Percentiles rank a stretch among this genome's conserved stretches.
Evolutionary conservation across 108 stramenopile species (phyloP).

Genomic region (Skeletonema marinoi): DNA sequence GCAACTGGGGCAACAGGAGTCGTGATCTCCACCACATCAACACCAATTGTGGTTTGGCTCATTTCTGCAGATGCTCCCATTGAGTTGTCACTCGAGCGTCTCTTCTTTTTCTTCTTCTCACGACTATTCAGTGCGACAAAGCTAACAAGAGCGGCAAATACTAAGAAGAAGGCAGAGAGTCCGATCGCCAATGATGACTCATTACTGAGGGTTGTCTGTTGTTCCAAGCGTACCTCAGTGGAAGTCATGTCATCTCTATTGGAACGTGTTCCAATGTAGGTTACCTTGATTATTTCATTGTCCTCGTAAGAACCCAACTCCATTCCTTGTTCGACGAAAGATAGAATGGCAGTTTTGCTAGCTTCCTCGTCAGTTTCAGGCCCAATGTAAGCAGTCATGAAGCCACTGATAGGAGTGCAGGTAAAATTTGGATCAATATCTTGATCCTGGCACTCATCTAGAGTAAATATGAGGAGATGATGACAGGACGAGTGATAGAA

Average conservation of each 20-base stretch:
- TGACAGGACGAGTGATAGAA: background rate
- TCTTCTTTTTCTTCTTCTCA: background rate
- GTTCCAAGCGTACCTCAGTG: background rate
- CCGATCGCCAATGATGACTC: background rate
- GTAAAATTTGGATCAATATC: background rate
- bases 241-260: background rate
- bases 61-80: background rate
- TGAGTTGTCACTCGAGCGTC: background rate
- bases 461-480: background rate
- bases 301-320: background rate
- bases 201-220: background rate
- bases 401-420: slow-evolving; percentile 13
- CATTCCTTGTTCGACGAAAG: slow-evolving; percentile 12
- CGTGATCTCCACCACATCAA: background rate
- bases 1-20: background rate
- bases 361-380: background rate
- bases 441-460: background rate
- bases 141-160: background rate
- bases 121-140: background rate
- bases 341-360: slow-evolving; percentile 3
- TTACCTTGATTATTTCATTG: slow-evolving; percentile 12
- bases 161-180: background rate
- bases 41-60: background rate
- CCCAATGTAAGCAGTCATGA: slow-evolving; percentile 14
- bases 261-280: slow-evolving; percentile 9